Percentiles rank a stretch among this genome's conserved stretches.
These are phyloP conservation scores for Mycena crocata DNA, from an alignment of 768 basidiomycete species.

Conservation along the genomic window DNA sequence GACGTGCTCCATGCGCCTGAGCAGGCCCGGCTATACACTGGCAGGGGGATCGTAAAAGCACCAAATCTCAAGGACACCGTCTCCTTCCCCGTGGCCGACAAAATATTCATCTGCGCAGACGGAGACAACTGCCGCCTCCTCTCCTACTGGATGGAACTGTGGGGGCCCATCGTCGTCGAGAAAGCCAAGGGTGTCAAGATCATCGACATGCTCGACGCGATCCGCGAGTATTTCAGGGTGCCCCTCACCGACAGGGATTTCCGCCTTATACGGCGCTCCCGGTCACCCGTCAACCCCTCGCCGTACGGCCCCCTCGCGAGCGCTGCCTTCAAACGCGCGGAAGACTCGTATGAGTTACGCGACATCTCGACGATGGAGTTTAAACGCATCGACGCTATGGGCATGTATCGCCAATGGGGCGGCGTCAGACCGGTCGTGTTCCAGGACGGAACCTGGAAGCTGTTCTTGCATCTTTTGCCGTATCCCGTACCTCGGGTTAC, in stretches of 20 bases:
- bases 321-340: constrained; percentile 50
- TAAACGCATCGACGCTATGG: constrained; percentile 63
- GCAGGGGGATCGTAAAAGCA: constrained; percentile 41
- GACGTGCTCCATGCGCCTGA: constrained; percentile 54
- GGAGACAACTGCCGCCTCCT: constrained; percentile 44
- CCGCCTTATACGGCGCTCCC: constrained; percentile 37
- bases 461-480: constrained; percentile 59
- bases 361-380: constrained; percentile 53
- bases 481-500: constrained; percentile 42
- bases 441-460: constrained; percentile 54
- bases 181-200: constrained; percentile 50
- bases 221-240: constrained; percentile 60
- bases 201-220: constrained; percentile 58
- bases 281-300: constrained; percentile 29
- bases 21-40: constrained; percentile 47
- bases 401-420: constrained; percentile 57
- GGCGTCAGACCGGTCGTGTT: constrained; percentile 54
- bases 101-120: constrained; percentile 53
- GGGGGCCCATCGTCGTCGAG: constrained; percentile 64
- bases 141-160: constrained; percentile 54
- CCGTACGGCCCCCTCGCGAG: constrained; percentile 34
- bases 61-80: constrained; percentile 48
- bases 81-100: constrained; percentile 43
- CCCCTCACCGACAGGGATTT: constrained; percentile 53
- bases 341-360: constrained; percentile 51